Evolutionary conservation across 768 basidiomycete genomes (phyloP).

Genomic region (Gloeostereum incarnatum): DNA sequence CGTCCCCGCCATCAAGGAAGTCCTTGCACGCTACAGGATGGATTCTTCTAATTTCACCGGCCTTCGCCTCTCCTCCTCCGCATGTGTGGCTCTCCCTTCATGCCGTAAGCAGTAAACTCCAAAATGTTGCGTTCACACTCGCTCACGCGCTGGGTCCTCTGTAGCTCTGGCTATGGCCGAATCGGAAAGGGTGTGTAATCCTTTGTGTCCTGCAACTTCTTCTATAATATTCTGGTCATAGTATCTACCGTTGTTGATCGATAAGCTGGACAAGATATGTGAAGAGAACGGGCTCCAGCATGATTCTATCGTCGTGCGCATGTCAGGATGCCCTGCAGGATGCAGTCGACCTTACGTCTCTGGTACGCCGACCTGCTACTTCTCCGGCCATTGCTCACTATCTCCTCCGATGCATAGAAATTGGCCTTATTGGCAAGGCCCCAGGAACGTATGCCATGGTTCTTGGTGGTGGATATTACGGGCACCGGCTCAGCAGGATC

Average conservation of each 20-base stretch:
- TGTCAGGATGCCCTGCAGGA: slow-evolving; percentile 96
- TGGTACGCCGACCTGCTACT: slow-evolving; percentile 30
- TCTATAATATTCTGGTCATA: slow-evolving; percentile 21
- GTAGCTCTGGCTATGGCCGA: slow-evolving; percentile 36
- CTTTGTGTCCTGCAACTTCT: neutral
- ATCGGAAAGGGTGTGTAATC: slow-evolving; percentile 39
- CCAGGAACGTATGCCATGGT: slow-evolving; percentile 90
- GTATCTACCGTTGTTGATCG: slow-evolving; percentile 88
- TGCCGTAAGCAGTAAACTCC: slow-evolving; percentile 50
- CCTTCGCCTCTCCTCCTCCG: slow-evolving; percentile 81
- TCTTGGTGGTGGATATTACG: slow-evolving; percentile 91
- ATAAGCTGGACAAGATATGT: slow-evolving; percentile 92
- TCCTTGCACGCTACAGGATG: slow-evolving; percentile 80
- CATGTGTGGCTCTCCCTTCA: slow-evolving; percentile 97
- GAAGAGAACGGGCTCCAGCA: slow-evolving; percentile 93
- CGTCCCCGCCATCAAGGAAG: slow-evolving; percentile 62
- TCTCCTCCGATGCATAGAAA: slow-evolving; percentile 47
- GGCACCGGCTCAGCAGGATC: slow-evolving; percentile 93
- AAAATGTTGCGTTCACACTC: neutral
- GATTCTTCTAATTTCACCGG: slow-evolving; percentile 78
- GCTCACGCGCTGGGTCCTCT: no score
- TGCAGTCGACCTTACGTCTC: slow-evolving; percentile 92
- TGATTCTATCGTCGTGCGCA: slow-evolving; percentile 96
- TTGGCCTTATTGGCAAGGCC: slow-evolving; percentile 96
- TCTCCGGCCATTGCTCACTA: slow-evolving; percentile 1